A percentile compares a stretch with the other conserved stretches of the same genome.
phyloP scores from a whole-genome alignment of 805 yeast genomes.

The Dipodascopsis tothii region DNA sequence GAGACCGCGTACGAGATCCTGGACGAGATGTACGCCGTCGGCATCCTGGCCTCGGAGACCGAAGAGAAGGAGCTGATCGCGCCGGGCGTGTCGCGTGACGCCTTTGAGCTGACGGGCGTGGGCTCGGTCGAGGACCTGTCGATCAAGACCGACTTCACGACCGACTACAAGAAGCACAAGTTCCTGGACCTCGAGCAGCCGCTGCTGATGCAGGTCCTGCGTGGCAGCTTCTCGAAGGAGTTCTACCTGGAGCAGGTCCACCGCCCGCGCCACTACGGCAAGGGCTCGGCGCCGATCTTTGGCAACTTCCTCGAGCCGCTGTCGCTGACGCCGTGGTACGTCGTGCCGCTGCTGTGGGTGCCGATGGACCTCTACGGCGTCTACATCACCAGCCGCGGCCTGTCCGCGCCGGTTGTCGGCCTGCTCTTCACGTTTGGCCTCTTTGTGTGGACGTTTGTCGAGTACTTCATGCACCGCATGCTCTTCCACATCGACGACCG shows the following conservation, averaged over 20 bases:
- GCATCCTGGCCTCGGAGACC: slow-evolving; percentile 69
- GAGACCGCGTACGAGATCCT: slow-evolving; percentile 81
- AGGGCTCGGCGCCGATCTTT: slow-evolving; percentile 91
- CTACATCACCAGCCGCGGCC: slow-evolving; percentile 49
- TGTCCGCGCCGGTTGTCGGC: slow-evolving; percentile 40
- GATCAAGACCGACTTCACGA: slow-evolving; percentile 67
- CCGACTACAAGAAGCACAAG: slow-evolving; percentile 67
- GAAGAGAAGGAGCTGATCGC: slow-evolving; percentile 67
- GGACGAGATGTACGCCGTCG: slow-evolving; percentile 71
- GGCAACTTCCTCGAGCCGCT: slow-evolving; percentile 93
- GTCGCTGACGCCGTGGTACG: slow-evolving; percentile 89
- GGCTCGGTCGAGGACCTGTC: slow-evolving; percentile 68
- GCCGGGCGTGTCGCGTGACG: slow-evolving; percentile 34
- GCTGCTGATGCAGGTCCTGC: slow-evolving; percentile 68
- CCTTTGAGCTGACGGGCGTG: slow-evolving; percentile 36
- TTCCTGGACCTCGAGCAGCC: slow-evolving; percentile 83
- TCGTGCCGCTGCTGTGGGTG: slow-evolving; percentile 79
- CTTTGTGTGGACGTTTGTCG: slow-evolving; percentile 87
- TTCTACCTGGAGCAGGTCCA: slow-evolving; percentile 94
- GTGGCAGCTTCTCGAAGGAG: slow-evolving; percentile 70
- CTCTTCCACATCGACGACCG: slow-evolving; percentile 84
- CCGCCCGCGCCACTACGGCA: slow-evolving; percentile 95
- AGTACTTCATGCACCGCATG: slow-evolving; percentile 81
- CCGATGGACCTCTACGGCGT: slow-evolving; percentile 67
- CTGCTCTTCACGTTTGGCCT: slow-evolving; percentile 71